Evolutionary conservation across 495 filamentous ascomycete species (phyloP).

Genomic region (Xylaria intraflava): DNA sequence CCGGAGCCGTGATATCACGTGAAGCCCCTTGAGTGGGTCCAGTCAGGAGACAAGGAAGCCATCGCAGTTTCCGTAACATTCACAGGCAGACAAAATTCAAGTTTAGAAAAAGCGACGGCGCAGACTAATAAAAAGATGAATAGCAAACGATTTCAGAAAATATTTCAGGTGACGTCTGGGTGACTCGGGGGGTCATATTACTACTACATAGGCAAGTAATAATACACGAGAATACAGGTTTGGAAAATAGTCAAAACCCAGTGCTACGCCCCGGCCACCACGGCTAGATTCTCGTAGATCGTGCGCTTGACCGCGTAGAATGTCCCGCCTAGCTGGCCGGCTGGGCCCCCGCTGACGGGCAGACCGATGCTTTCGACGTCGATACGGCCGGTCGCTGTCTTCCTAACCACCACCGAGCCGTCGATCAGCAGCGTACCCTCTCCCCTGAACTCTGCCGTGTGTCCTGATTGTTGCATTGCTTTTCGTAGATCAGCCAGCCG

Average conservation of each 20-base stretch:
- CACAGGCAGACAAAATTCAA: too few relatives aligned
- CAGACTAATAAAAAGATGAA: background rate
- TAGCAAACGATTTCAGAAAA: too few relatives aligned
- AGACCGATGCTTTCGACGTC: conserved; percentile 77
- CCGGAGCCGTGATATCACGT: too few relatives aligned
- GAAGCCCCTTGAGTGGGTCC: too few relatives aligned
- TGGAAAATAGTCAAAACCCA: background rate
- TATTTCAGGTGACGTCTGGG: too few relatives aligned
- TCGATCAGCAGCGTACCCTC: conserved; percentile 91
- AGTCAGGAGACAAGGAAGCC: too few relatives aligned
- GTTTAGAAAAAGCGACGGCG: background rate
- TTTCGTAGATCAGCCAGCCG: conserved; percentile 81
- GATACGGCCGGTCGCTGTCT: conserved; percentile 76
- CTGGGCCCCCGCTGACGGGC: conserved; percentile 33
- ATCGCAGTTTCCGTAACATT: too few relatives aligned
- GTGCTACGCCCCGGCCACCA: conserved; percentile 63
- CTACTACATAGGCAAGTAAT: conserved; percentile 12
- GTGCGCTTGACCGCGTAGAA: conserved; percentile 72
- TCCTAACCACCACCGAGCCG: conserved; percentile 78
- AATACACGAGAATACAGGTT: background rate
- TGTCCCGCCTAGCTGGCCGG: conserved; percentile 43
- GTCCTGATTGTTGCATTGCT: conserved; percentile 72
- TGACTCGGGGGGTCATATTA: background rate
- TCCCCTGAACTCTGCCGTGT: conserved; percentile 86
- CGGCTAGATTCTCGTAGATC: conserved; percentile 78